Percentiles rank a stretch among this genome's conserved stretches.
phyloP scores from a whole-genome alignment of 345 rosid species.

The Hypericum androsaemum region DNA sequence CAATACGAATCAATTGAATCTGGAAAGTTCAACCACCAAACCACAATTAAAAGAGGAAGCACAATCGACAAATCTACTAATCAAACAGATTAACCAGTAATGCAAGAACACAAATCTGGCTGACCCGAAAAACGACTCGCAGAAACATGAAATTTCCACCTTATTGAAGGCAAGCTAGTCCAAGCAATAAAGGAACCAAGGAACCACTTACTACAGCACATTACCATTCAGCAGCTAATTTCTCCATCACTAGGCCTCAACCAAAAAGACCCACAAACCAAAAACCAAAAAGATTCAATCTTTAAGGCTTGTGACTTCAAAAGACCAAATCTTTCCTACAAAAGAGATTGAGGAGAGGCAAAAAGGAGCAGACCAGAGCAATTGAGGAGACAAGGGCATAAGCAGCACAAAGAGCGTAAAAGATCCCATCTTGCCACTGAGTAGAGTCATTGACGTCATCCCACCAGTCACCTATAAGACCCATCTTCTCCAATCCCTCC shows the following conservation, averaged over 20 bases:
- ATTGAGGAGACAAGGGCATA: slow-evolving; percentile 81
- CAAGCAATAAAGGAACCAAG: no score
- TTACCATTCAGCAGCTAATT: no score
- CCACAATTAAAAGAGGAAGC: neutral
- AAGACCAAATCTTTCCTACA: neutral
- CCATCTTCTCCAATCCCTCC: neutral
- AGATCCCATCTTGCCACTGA: slow-evolving; percentile 91
- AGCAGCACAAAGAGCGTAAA: slow-evolving; percentile 77
- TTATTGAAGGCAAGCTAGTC: no score
- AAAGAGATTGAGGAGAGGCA: neutral
- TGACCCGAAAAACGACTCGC: no score
- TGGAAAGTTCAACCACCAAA: slow-evolving; percentile 18
- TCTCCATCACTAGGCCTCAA: no score
- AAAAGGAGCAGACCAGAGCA: slow-evolving; percentile 46
- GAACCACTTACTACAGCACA: no score
- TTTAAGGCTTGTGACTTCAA: neutral
- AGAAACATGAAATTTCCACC: no score
- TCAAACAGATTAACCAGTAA: neutral
- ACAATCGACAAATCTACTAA: neutral
- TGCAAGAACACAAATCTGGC: no score
- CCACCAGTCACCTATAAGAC: slow-evolving; percentile 53
- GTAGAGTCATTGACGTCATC: slow-evolving; percentile 68
- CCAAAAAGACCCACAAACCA: no score
- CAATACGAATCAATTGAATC: slow-evolving; percentile 84
- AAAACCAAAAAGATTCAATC: no score